Percentiles rank a stretch among this genome's conserved stretches.
Conservation (phyloP, 495 filamentous ascomycete genomes). For the Penicillium canariense region DNA sequence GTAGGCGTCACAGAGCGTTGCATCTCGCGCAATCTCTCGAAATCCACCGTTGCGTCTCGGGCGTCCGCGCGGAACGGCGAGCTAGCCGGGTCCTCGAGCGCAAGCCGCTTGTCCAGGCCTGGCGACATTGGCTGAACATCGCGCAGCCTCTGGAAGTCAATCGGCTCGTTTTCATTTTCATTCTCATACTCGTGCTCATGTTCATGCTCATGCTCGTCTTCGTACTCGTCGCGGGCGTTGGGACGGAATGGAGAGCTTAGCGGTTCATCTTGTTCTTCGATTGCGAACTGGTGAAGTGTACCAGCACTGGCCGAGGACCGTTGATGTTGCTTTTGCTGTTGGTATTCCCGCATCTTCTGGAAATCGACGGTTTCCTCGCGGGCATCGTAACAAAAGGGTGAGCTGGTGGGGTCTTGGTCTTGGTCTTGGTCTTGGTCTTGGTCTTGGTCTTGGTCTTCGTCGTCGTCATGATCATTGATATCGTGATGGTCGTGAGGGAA, state of each 20-base stretch:
- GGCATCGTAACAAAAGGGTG: slow-evolving; percentile 38
- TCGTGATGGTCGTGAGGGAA: slow-evolving; percentile 10
- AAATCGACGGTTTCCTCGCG: slow-evolving; percentile 43
- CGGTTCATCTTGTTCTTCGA: slow-evolving; percentile 14
- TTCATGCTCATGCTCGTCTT: slow-evolving; percentile 1
- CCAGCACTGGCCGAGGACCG: not conserved
- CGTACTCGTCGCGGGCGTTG: not conserved
- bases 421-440: slow-evolving; percentile 21
- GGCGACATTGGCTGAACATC: slow-evolving; percentile 21
- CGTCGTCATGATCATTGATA: slow-evolving; percentile 19
- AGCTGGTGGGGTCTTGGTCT: slow-evolving; percentile 30
- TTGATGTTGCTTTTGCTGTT: not conserved
- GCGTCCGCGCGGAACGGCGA: slow-evolving; percentile 30
- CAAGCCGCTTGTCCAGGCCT: slow-evolving; percentile 18
- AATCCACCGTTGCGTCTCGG: slow-evolving; percentile 4
- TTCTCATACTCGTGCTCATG: slow-evolving; percentile 30
- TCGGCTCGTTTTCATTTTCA: not conserved
- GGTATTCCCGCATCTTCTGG: slow-evolving; percentile 23
- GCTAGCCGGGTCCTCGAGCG: slow-evolving; percentile 20
- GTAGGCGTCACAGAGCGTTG: not conserved
- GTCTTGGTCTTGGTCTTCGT: slow-evolving; percentile 17
- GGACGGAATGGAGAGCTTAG: slow-evolving; percentile 40
- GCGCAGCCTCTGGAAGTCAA: slow-evolving; percentile 22
- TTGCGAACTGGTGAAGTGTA: not conserved
- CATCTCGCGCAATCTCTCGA: slow-evolving; percentile 1